phyloP scores from a whole-genome alignment of 192 early-diverging fungal species.

The Geranomyces michiganensis region DNA sequence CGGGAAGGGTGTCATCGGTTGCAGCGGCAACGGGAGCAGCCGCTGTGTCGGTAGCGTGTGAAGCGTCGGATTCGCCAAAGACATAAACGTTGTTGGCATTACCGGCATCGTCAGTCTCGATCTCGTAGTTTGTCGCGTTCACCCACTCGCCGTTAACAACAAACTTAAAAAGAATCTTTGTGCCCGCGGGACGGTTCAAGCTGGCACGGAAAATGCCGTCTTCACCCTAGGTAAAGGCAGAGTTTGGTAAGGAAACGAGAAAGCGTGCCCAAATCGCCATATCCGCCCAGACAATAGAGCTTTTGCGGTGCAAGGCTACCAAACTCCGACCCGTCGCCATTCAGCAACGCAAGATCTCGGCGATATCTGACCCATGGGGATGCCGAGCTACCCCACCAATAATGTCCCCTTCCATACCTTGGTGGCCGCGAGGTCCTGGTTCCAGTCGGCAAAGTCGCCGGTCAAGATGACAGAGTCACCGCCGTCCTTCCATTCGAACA shows the following conservation, averaged over 20 bases:
- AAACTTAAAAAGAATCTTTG: conserved; percentile 35
- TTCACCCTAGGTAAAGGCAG: conserved; percentile 27
- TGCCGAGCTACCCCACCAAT: too few relatives aligned
- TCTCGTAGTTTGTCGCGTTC: conserved; percentile 22
- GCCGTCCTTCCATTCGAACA: conserved; percentile 35
- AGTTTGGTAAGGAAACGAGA: not conserved
- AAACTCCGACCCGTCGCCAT: not conserved
- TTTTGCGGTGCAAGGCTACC: too few relatives aligned
- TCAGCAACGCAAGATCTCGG: not conserved
- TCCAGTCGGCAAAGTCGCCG: conserved; percentile 49
- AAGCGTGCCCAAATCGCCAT: not conserved
- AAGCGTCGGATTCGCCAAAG: not conserved
- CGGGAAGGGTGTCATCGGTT: not conserved
- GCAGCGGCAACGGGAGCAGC: not conserved
- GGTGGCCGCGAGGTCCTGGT: conserved; percentile 19
- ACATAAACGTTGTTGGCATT: not conserved
- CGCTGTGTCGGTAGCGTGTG: too few relatives aligned
- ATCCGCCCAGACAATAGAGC: not conserved
- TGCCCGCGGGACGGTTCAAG: conserved; percentile 19
- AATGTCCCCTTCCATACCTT: conserved; percentile 28
- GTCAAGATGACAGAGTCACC: conserved; percentile 46
- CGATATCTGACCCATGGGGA: too few relatives aligned
- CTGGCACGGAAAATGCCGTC: conserved; percentile 34
- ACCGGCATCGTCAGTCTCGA: conserved; percentile 25
- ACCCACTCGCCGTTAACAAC: conserved; percentile 34